Conservation (phyloP, 2,329 filamentous ascomycete species). For the Onygena corvina region DNA sequence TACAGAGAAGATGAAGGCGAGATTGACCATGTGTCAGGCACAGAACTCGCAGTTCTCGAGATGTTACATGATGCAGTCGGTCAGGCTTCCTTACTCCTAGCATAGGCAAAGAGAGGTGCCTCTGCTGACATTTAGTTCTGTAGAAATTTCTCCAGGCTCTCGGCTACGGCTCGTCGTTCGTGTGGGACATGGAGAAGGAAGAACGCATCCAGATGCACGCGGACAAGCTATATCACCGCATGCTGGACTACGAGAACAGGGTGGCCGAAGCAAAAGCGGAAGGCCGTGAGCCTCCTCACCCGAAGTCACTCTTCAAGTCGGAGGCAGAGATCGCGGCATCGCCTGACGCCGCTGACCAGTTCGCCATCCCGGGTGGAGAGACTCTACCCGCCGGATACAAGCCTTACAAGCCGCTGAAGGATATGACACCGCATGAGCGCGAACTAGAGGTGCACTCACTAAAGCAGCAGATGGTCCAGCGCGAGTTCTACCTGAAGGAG, state of each 20-base stretch:
- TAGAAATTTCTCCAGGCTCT: constrained; percentile 80
- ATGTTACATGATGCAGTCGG: constrained; percentile 80
- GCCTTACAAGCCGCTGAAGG: constrained; percentile 28
- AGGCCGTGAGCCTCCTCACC: constrained; percentile 32
- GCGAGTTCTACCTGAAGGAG: constrained; percentile 28
- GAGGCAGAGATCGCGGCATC: constrained; percentile 16
- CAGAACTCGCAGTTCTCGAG: constrained; percentile 68
- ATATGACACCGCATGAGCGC: constrained; percentile 36
- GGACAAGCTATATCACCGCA: constrained; percentile 75
- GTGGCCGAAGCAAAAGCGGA: constrained; percentile 48
- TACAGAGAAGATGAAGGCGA: constrained; percentile 42
- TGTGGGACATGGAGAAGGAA: constrained; percentile 55
- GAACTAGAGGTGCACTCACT: constrained; percentile 34
- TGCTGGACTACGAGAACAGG: constrained; percentile 67
- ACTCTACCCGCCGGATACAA: constrained; percentile 27
- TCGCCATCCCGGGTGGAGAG: constrained; percentile 29
- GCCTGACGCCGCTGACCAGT: constrained; percentile 13
- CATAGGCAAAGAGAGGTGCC: neutral
- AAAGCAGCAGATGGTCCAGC: constrained; percentile 29
- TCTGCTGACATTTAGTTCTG: constrained; percentile 8
- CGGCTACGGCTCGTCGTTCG: constrained; percentile 63
- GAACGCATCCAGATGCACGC: constrained; percentile 94
- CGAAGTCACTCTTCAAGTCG: constrained; percentile 36
- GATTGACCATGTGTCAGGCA: constrained; percentile 64
- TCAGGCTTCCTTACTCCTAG: constrained; percentile 29